Base-by-base conservation (phyloP, 2,329 filamentous ascomycete genomes). In the Lizonia empirigonia region DNA sequence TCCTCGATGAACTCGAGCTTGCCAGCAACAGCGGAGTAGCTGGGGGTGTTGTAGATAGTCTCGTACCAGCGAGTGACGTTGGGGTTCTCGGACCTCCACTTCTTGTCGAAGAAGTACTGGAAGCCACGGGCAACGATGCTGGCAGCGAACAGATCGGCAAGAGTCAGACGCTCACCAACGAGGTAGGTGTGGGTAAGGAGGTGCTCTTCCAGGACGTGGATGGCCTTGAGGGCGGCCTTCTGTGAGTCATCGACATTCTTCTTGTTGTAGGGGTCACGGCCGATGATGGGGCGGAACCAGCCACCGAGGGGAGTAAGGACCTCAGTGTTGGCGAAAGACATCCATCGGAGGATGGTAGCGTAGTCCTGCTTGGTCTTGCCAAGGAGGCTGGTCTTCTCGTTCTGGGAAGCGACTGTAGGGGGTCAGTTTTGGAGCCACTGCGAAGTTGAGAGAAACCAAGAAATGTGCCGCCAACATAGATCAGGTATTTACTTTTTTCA, bases 361-460 rank as follows among this genome's bases (percentile, higher is more conserved):
- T 97, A 91, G 86, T 99, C 94, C 84, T 99, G 93, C 89, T 99
- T 99, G 81, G 92, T 99, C 88, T 97, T 97, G 75, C 94, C 94
- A 70, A 99, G 87, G 64, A 99, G 91, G 67, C 91, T 95, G 70
- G 94, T 99, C 89, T 97, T 97, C 88, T 97, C 94, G 78, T 99
- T 99, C 82, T 99, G 94, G 69, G 94, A 97, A 71, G 94, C 91
- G 76, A 99, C 94, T 97, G 73, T 29, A 38, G 13, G 34, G 23
- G 26, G 65, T 66, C 63, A 71, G 53, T 39, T 49, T 60, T 44
- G 65, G 65, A 68, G 64, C 72, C 65, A 63, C 57, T 37, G 48
- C 39, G 45, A 50, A 47, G 59, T 55, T 57, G 55, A 59, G 37
- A 38, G 35, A 55, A 27, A 9, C 13, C 18, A 18, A n/a, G 23